Evolutionary conservation across 176 grass and related monocot species (phyloP).

Genomic region (maize (Zea mays)): Zm-B73-REFERENCE-NAM-5.0 NC_050096.1:178102501-178103000

Average conservation of each 20-base stretch:
- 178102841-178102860: slow-evolving; percentile 49
- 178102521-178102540: background rate
- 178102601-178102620: slow-evolving; percentile 19
- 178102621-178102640: background rate
- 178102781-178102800: slow-evolving; percentile 28
- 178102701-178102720: slow-evolving; percentile 1
- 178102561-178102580: background rate
- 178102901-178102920: slow-evolving; percentile 88
- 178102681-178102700: slow-evolving; percentile 25
- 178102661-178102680: slow-evolving; percentile 28
- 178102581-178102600: background rate
- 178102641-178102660: background rate
- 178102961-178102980: slow-evolving; percentile 77
- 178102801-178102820: slow-evolving; percentile 39
- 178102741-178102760: slow-evolving; percentile 44
- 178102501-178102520: background rate
- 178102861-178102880: slow-evolving; percentile 32
- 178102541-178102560: background rate
- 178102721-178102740: slow-evolving; percentile 2
- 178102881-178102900: slow-evolving; percentile 25
- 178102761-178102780: slow-evolving; percentile 18
- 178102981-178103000: slow-evolving; percentile 75
- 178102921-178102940: slow-evolving; percentile 93
- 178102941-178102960: slow-evolving; percentile 99
- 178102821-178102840: slow-evolving; percentile 40